Percentiles rank a stretch among this genome's conserved stretches.
These are phyloP conservation scores for Royoungia palumana DNA, from an alignment of 768 basidiomycete species.

Conservation along the genomic window DNA sequence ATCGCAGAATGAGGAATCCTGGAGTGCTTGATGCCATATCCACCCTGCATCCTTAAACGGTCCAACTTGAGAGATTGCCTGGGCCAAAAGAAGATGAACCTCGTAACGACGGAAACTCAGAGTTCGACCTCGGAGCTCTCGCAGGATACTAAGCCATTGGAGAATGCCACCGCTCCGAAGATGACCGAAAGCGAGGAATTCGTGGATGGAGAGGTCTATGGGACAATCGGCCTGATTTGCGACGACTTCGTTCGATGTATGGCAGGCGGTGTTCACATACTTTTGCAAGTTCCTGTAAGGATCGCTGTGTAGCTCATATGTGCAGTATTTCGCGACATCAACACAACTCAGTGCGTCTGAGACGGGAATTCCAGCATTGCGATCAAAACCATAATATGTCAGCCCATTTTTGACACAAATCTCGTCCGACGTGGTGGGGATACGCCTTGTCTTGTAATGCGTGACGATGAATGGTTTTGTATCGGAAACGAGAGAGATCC, in stretches of 20 bases:
- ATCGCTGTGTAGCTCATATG: conserved; percentile 28
- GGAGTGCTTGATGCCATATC: conserved; percentile 41
- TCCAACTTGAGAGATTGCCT: conserved; percentile 44
- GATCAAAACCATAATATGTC: conserved; percentile 29
- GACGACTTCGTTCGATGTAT: conserved; percentile 41
- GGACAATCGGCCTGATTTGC: conserved; percentile 42
- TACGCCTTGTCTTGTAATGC: conserved; percentile 27
- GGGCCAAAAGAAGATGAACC: conserved; percentile 41
- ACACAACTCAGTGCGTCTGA: conserved; percentile 7
- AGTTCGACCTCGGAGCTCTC: conserved; percentile 35
- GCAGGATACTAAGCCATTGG: conserved; percentile 50
- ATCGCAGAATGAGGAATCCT: conserved; percentile 28
- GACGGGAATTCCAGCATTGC: conserved; percentile 4
- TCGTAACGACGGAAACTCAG: conserved; percentile 39
- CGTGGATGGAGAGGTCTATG: conserved; percentile 39
- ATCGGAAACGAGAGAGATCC: conserved; percentile 37
- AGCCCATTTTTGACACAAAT: conserved; percentile 33
- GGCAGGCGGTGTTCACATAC: conserved; percentile 34
- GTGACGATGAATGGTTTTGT: conserved; percentile 33
- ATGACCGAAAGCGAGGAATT: conserved; percentile 41
- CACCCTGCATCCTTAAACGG: conserved; percentile 14
- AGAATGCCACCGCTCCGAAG: conserved; percentile 44
- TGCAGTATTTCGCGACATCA: conserved; percentile 25
- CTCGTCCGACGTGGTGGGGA: conserved; percentile 13
- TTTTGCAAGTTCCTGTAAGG: conserved; percentile 36